Evolutionary conservation across 1,284 basidiomycete species (phyloP).

Genomic region (Ceratobasidium sp.): DNA sequence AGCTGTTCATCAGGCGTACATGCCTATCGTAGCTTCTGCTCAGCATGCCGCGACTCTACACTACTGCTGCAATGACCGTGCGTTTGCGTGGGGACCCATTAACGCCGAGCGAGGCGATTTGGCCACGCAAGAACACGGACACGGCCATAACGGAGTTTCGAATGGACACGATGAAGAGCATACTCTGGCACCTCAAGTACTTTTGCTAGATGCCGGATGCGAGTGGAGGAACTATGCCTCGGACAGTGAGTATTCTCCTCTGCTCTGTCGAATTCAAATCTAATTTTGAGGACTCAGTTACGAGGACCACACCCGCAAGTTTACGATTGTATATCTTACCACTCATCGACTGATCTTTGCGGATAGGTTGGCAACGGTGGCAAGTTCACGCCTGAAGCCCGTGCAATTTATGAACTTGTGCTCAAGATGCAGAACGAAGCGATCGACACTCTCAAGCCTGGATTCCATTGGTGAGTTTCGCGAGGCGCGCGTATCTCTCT

Average conservation of each 20-base stretch:
- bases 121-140: constrained; percentile 63
- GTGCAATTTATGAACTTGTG: constrained; percentile 84
- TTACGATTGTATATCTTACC: not conserved
- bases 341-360: not conserved
- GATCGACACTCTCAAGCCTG: constrained; percentile 74
- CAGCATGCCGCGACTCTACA: constrained; percentile 87
- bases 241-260: constrained; percentile 64
- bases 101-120: constrained; percentile 54
- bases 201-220: constrained; percentile 92
- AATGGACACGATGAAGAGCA: constrained; percentile 52
- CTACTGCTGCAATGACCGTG: constrained; percentile 86
- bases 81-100: constrained; percentile 81
- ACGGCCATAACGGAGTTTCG: constrained; percentile 52
- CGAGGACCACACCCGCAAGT: constrained; percentile 75
- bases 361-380: constrained; percentile 81
- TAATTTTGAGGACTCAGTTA: constrained; percentile 59
- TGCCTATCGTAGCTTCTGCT: constrained; percentile 88
- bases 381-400: constrained; percentile 81
- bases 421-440: constrained; percentile 86
- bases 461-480: constrained; percentile 76
- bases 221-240: constrained; percentile 86
- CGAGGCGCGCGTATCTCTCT: no score
- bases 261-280: not conserved
- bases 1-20: constrained; percentile 86
- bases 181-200: constrained; percentile 72